Percentiles rank a stretch among this genome's conserved stretches.
phyloP scores from a whole-genome alignment of 768 basidiomycete species.

The Tephrocybe sp. region DNA sequence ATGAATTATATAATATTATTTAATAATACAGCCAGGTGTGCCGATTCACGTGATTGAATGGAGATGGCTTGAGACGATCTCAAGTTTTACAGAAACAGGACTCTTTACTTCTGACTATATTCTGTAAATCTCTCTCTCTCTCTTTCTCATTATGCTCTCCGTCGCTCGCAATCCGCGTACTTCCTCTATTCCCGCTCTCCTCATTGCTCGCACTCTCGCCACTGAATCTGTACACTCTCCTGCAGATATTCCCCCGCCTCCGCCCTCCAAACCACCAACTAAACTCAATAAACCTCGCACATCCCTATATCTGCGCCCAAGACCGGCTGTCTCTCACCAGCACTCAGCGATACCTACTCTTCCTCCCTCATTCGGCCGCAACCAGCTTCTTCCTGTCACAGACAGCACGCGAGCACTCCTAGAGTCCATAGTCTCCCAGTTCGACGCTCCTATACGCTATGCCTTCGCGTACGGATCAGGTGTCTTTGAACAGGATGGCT shows the following conservation, averaged over 20 bases:
- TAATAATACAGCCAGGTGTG: conserved; percentile 1
- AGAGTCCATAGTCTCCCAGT: conserved; percentile 75
- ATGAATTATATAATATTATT: conserved; percentile 5
- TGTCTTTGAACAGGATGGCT: conserved; percentile 91
- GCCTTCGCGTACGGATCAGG: conserved; percentile 98
- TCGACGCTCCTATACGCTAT: conserved; percentile 92
- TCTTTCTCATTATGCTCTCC: conserved; percentile 13
- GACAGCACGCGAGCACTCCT: conserved; percentile 79
- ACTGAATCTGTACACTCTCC: conserved; percentile 41
- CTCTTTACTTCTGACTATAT: too few species aligned
- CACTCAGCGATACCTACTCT: conserved; percentile 48
- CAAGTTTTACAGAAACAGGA: too few species aligned
- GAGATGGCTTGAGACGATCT: too few species aligned
- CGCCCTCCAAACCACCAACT: conserved; percentile 26
- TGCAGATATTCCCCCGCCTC: conserved; percentile 36
- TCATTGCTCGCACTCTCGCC: conserved; percentile 39
- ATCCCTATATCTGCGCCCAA: conserved; percentile 46
- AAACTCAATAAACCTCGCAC: conserved; percentile 30
- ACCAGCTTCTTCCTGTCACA: conserved; percentile 79
- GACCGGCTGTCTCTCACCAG: conserved; percentile 39
- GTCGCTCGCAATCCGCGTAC: conserved; percentile 7
- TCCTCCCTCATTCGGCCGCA: conserved; percentile 74
- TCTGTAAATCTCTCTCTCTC: neutral
- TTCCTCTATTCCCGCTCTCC: conserved; percentile 21
- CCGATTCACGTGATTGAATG: neutral